Percentiles rank a stretch among this genome's conserved stretches.
phyloP scores from a whole-genome alignment of 2,329 filamentous ascomycete genomes.

The Hymenotorrendiella dingleyae region DNA sequence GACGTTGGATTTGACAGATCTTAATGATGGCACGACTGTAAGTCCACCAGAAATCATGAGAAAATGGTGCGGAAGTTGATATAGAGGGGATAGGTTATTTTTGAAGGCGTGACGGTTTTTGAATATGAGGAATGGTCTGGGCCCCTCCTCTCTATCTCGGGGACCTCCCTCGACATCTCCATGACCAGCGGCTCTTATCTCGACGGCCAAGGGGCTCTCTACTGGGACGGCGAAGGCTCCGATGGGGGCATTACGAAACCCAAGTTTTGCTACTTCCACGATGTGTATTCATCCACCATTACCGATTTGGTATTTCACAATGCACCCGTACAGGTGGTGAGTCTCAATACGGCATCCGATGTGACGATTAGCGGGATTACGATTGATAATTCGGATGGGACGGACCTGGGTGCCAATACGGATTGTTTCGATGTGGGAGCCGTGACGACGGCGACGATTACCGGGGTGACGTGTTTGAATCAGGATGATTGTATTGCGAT shows the following conservation, averaged over 20 bases:
- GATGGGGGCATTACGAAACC: constrained; percentile 56
- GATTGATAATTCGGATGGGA: constrained; percentile 51
- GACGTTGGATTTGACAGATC: constrained; percentile 51
- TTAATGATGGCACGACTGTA: constrained; percentile 45
- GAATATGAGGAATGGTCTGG: constrained; percentile 61
- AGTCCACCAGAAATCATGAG: too few relatives aligned
- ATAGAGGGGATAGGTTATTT: too few relatives aligned
- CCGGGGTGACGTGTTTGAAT: constrained; percentile 45
- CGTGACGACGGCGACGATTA: constrained; percentile 42
- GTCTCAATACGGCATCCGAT: constrained; percentile 35
- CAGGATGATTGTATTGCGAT: constrained; percentile 49
- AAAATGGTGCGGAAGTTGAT: too few relatives aligned
- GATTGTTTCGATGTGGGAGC: constrained; percentile 46
- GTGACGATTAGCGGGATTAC: constrained; percentile 44
- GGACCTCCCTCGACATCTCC: constrained; percentile 6
- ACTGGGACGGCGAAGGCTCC: constrained; percentile 55
- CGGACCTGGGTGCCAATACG: constrained; percentile 42
- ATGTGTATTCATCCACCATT: constrained; percentile 44
- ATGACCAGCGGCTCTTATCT: constrained; percentile 47
- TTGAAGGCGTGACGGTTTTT: constrained; percentile 61
- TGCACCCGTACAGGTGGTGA: constrained; percentile 41
- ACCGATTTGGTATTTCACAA: constrained; percentile 44
- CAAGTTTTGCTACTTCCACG: constrained; percentile 53
- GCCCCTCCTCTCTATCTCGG: constrained; percentile 45
- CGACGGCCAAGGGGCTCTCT: constrained; percentile 48